Base-by-base conservation (phyloP, 2,329 filamentous ascomycete species). In the Claviceps maximensis region DNA sequence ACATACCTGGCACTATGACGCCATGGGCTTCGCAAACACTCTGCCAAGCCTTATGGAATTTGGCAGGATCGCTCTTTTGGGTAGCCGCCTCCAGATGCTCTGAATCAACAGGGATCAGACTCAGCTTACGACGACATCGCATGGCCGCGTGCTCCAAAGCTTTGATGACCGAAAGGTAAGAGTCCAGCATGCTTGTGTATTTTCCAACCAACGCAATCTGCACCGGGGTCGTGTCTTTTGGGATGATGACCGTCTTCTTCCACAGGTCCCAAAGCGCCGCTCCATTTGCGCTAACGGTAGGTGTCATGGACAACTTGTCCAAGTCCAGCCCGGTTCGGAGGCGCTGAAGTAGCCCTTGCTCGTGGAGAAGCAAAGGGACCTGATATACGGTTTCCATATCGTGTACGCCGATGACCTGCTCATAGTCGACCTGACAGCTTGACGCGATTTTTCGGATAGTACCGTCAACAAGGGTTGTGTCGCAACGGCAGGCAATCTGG, bases 361-460 rank as follows among this genome's bases (percentile, higher is more conserved):
- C 80, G 15, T 97, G 83, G 25, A 97, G 84, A n/a, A 96, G 76
- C 1, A 55, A 31, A 17, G 93, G 93, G 2, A 97, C 91, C 59
- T 95, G 90, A 70, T 98, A 98, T 51, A 87, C 94, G 13, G 89
- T 89, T 21, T 84, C 76, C 69, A 97, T 88, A 67, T 97, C 86
- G 60, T 86, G 84, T 12, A 98, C 90, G n/a, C 82, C 86, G 57
- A 97, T 75, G 45, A 97, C 89, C 65, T 96, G 89, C 59, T 89
- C 79, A 12, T 79, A 72, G 52, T 94, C 87, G 48, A 96, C 85
- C 65, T 95, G 88, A 68, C 91, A 97, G 70, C 84, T 88, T 63
- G 82, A 80, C 56, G 91, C 89, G 57, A 98, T 89, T 73, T 98
- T 97, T 57, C 85, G 77, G 49, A 91, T 83, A 1, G 89, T 91